Evolutionary conservation across 208 protist genomes (phyloP).

Genomic region (Acanthamoeba castellanii): DNA sequence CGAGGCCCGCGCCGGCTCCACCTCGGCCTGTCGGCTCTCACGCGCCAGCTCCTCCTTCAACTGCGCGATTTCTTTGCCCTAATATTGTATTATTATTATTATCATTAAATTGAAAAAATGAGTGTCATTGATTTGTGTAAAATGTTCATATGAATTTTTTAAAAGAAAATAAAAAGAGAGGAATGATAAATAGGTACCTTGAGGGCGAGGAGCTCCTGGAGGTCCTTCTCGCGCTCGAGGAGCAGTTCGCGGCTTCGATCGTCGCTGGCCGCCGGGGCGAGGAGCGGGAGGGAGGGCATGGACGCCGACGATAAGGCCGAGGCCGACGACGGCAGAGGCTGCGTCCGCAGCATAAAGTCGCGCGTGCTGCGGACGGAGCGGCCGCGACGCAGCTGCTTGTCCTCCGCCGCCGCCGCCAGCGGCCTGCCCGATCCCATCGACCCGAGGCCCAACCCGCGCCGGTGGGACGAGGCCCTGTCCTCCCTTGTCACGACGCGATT

Average conservation of each 20-base stretch:
- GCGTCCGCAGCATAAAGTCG: too few relatives aligned
- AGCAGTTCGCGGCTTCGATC: background rate
- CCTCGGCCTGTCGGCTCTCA: background rate
- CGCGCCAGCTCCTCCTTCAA: background rate
- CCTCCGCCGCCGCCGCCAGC: background rate
- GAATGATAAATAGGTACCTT: background rate
- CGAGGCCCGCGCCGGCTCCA: background rate
- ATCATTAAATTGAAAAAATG: background rate
- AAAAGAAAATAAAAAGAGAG: background rate
- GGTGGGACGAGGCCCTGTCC: too few relatives aligned
- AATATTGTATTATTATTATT: background rate
- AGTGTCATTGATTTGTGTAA: background rate
- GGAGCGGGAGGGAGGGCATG: too few relatives aligned
- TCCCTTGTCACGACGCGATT: too few relatives aligned
- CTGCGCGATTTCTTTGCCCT: background rate
- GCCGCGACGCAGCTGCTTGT: background rate
- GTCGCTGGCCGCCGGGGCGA: background rate
- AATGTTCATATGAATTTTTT: background rate
- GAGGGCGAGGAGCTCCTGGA: background rate
- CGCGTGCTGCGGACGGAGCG: background rate
- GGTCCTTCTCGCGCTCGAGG: constrained; percentile 35
- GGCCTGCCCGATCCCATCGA: background rate
- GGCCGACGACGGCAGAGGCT: too few relatives aligned
- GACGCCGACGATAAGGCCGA: too few relatives aligned
- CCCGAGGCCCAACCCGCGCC: too few relatives aligned